A percentile compares a stretch with the other conserved stretches of the same genome.
phyloP scores from a whole-genome alignment of 768 basidiomycete genomes.

The Mrakia frigida region DNA sequence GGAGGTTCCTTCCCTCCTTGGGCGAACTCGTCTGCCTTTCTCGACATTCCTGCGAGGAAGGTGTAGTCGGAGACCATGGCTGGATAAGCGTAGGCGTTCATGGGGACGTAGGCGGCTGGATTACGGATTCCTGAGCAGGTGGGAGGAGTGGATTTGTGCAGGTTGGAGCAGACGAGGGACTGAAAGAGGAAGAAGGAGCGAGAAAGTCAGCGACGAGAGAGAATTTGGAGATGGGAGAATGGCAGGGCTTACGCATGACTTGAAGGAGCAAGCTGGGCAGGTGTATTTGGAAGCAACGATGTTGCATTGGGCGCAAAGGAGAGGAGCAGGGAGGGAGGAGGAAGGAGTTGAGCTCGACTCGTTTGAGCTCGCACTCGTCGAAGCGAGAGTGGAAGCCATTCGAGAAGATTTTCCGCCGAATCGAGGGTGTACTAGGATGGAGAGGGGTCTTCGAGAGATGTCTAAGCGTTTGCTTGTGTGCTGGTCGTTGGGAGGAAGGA shows the following conservation, averaged over 20 bases:
- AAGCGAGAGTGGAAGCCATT: neutral
- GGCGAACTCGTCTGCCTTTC: slow-evolving; percentile 23
- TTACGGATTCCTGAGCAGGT: slow-evolving; percentile 26
- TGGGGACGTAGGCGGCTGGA: slow-evolving; percentile 23
- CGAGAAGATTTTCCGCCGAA: neutral
- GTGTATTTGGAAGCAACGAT: slow-evolving; percentile 20
- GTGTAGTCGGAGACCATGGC: slow-evolving; percentile 30
- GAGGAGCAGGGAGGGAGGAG: neutral
- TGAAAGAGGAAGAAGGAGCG: neutral
- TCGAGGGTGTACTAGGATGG: neutral
- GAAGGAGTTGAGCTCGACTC: slow-evolving; percentile 1
- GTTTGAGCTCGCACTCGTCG: neutral
- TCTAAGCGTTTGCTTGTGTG: neutral
- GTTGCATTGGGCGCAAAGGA: slow-evolving; percentile 28
- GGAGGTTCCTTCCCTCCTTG: slow-evolving; percentile 9
- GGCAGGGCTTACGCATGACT: slow-evolving; percentile 21
- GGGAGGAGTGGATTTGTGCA: slow-evolving; percentile 12
- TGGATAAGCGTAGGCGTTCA: slow-evolving; percentile 28
- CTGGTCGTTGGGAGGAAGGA: neutral
- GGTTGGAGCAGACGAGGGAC: slow-evolving; percentile 28
- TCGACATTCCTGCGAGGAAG: slow-evolving; percentile 24
- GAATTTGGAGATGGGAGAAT: neutral
- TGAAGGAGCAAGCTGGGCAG: slow-evolving; percentile 25
- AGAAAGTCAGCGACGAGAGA: neutral
- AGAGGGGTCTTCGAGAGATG: neutral